A percentile compares a stretch with the other conserved stretches of the same genome.
These are phyloP conservation scores for Purpureocillium takamizusanense DNA, from an alignment of 2,329 filamentous ascomycete genomes.

Conservation along the genomic window DNA sequence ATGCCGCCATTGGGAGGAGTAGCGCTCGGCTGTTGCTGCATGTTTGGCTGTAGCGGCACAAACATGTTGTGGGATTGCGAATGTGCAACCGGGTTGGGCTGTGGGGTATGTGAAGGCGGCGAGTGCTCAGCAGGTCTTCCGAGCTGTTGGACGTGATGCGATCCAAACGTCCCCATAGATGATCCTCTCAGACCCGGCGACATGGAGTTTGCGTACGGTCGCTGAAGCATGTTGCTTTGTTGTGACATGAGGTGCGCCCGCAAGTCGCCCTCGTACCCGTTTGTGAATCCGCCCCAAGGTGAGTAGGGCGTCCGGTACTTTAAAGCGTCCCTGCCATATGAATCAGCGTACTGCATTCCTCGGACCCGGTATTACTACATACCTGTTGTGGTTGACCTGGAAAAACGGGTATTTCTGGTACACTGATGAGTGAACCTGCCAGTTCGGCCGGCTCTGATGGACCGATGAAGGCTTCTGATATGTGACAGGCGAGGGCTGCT, in stretches of 20 bases:
- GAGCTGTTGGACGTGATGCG: too few species aligned
- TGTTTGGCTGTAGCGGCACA: too few species aligned
- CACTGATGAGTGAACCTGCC: slow-evolving; percentile 28
- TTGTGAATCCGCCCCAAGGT: slow-evolving; percentile 47
- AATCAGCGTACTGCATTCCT: slow-evolving; percentile 8
- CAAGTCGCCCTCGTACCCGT: slow-evolving; percentile 48
- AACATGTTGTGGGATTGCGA: too few species aligned
- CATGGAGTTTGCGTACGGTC: slow-evolving; percentile 10
- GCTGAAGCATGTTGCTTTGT: slow-evolving; percentile 17
- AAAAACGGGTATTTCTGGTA: slow-evolving; percentile 50
- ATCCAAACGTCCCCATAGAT: too few species aligned
- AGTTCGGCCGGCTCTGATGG: slow-evolving; percentile 19
- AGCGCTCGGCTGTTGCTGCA: too few species aligned
- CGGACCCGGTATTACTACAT: slow-evolving; percentile 10
- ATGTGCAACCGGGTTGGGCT: too few species aligned
- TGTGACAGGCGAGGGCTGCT: slow-evolving; percentile 3
- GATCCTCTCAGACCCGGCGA: not conserved
- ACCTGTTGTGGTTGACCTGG: slow-evolving; percentile 51
- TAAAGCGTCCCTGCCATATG: slow-evolving; percentile 34
- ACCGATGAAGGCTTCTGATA: not conserved
- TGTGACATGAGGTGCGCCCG: slow-evolving; percentile 33
- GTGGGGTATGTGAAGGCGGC: too few species aligned
- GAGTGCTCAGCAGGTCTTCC: too few species aligned
- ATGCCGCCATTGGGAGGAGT: not conserved
- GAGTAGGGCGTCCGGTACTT: slow-evolving; percentile 54